phyloP scores from a whole-genome alignment of 192 early-diverging fungal genomes.

The Coemansia asiatica region DNA sequence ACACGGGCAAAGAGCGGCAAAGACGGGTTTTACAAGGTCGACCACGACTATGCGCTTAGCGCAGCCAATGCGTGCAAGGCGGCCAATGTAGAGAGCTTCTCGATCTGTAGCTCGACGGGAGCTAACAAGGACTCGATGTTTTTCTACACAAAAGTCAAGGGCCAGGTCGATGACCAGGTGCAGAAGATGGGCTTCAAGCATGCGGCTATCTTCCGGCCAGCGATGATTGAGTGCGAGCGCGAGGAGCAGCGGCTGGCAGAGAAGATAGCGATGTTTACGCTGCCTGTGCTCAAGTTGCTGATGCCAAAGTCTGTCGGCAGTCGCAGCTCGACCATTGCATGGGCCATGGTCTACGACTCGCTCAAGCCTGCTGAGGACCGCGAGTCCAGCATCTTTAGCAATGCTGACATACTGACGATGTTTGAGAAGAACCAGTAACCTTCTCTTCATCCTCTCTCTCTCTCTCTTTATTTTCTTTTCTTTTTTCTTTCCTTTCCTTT shows the following conservation, averaged over 20 bases:
- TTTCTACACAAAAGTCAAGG: slow-evolving; percentile 75
- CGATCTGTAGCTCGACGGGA: slow-evolving; percentile 44
- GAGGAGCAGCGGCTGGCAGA: slow-evolving; percentile 40
- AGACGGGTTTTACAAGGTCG: slow-evolving; percentile 71
- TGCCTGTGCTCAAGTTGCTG: slow-evolving; percentile 25
- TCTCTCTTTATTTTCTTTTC: no score
- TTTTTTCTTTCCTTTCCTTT: no score
- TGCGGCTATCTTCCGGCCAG: slow-evolving; percentile 67
- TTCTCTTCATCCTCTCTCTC: no score
- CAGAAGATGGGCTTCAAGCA: slow-evolving; percentile 62
- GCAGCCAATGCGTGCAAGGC: slow-evolving; percentile 31
- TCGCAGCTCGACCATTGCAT: slow-evolving; percentile 35
- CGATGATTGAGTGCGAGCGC: slow-evolving; percentile 47
- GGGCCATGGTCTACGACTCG: slow-evolving; percentile 48
- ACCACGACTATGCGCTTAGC: slow-evolving; percentile 73
- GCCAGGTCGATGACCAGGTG: slow-evolving; percentile 71
- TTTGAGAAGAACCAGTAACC: slow-evolving; percentile 34
- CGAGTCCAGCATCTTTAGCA: slow-evolving; percentile 23
- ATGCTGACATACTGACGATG: slow-evolving; percentile 28
- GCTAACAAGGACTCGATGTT: slow-evolving; percentile 63
- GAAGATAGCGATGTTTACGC: slow-evolving; percentile 4
- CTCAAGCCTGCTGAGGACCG: slow-evolving; percentile 15
- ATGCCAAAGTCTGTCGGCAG: slow-evolving; percentile 25
- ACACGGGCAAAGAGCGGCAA: slow-evolving; percentile 68
- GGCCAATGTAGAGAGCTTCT: slow-evolving; percentile 38